Conservation (phyloP, 1,284 basidiomycete genomes). For the Ganoderma multipileum region DNA sequence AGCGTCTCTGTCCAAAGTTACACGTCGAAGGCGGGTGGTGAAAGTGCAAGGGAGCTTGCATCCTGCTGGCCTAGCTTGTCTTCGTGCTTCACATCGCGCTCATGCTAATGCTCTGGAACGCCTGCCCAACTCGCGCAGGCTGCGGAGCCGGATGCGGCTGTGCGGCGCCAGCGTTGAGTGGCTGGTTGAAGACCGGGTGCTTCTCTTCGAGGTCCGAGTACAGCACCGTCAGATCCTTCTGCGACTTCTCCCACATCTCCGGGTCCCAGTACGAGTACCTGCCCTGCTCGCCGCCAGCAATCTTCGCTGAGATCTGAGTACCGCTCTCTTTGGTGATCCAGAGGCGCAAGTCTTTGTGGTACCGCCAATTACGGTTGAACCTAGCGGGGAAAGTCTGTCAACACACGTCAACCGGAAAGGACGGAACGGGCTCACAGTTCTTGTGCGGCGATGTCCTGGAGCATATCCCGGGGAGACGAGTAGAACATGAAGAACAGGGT, state of each 20-base stretch:
- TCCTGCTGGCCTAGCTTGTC: conserved; percentile 7
- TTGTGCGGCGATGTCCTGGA: conserved; percentile 95
- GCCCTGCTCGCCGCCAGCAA: conserved; percentile 89
- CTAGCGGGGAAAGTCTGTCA: conserved; percentile 46
- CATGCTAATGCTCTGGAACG: conserved; percentile 45
- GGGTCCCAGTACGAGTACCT: conserved; percentile 94
- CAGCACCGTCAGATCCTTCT: conserved; percentile 87
- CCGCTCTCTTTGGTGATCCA: conserved; percentile 97
- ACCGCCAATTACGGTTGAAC: conserved; percentile 97
- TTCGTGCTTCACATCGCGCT: conserved; percentile 40
- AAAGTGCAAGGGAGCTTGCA: not conserved
- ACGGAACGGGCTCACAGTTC: conserved; percentile 76
- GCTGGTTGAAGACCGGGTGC: conserved; percentile 64
- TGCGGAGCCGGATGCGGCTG: conserved; percentile 47
- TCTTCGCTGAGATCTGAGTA: conserved; percentile 84
- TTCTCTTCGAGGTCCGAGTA: conserved; percentile 91
- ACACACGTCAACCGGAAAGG: conserved; percentile 4
- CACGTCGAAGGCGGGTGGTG: conserved; percentile 6
- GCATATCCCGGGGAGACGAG: conserved; percentile 88
- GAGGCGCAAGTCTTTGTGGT: conserved; percentile 93
- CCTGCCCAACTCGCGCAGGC: conserved; percentile 36
- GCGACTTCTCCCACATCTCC: conserved; percentile 86
- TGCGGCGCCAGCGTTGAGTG: conserved; percentile 43
- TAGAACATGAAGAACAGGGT: conserved; percentile 99
- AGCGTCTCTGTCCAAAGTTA: conserved; percentile 26